A percentile compares a stretch with the other conserved stretches of the same genome.
Conservation (phyloP, 1,284 basidiomycete genomes). For the Hemileia vastatrix region DNA sequence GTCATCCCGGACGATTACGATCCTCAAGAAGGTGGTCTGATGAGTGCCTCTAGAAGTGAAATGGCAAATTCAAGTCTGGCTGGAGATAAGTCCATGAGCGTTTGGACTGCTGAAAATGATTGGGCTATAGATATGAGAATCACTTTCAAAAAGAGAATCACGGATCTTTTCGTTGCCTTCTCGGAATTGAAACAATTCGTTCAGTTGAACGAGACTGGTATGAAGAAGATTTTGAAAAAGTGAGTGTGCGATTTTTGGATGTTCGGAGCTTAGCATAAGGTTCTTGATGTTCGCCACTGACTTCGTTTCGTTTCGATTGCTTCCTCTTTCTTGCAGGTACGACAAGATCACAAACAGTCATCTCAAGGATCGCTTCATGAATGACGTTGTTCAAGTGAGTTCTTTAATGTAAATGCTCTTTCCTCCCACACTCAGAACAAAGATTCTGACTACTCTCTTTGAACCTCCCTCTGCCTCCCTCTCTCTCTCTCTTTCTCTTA, state of each 20-base stretch:
- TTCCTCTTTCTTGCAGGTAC: constrained; percentile 25
- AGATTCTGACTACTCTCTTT: background rate
- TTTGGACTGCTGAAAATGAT: constrained; percentile 73
- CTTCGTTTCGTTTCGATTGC: background rate
- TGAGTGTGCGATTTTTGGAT: constrained; percentile 65
- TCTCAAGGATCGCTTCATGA: constrained; percentile 39
- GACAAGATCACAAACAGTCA: constrained; percentile 41
- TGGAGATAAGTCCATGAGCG: constrained; percentile 29
- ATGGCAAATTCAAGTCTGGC: background rate
- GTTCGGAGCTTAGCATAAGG: background rate
- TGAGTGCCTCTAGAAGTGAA: too few species aligned
- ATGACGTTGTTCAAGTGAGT: constrained; percentile 27
- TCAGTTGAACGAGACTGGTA: constrained; percentile 85
- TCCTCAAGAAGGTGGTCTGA: too few species aligned
- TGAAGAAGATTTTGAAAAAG: constrained; percentile 96
- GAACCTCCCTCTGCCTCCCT: constrained; percentile 45
- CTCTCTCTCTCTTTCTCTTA: constrained; percentile 60
- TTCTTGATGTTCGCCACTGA: background rate
- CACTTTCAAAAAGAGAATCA: constrained; percentile 82
- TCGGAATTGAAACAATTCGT: constrained; percentile 82
- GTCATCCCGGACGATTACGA: too few species aligned
- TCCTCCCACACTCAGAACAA: constrained; percentile 1
- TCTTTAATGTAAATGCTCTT: too few species aligned
- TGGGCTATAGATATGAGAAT: constrained; percentile 81
- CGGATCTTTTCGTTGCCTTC: constrained; percentile 67